Conservation (phyloP, 2,329 filamentous ascomycete genomes). For the Akanthomyces lecanii region DNA sequence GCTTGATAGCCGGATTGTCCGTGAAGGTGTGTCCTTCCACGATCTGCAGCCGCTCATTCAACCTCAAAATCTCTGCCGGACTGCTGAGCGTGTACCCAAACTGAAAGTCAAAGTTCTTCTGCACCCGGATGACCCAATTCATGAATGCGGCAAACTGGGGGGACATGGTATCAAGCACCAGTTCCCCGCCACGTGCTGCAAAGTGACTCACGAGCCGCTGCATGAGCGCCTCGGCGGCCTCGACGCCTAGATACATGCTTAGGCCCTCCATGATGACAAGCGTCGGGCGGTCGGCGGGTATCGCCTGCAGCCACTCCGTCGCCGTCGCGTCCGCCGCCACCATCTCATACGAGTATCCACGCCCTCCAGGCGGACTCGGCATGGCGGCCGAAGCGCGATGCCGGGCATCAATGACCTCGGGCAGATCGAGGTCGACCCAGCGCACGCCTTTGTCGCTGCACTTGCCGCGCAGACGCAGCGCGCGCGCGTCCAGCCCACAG, state of each 20-base stretch:
- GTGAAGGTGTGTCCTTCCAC: background rate
- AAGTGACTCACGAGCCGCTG: conserved; percentile 25
- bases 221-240: conserved; percentile 24
- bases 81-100: background rate
- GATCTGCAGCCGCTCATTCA: background rate
- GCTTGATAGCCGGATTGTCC: background rate
- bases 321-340: conserved; percentile 25
- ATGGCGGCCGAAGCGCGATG: conserved; percentile 19
- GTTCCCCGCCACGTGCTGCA: conserved; percentile 21
- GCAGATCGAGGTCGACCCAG: conserved; percentile 34
- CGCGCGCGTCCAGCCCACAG: conserved; percentile 30
- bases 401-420: conserved; percentile 32
- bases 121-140: background rate
- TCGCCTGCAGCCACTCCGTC: conserved; percentile 27
- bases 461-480: conserved; percentile 22
- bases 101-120: background rate
- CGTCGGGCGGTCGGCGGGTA: conserved; percentile 29
- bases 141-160: background rate
- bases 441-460: conserved; percentile 20
- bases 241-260: conserved; percentile 27
- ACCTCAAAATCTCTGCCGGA: background rate
- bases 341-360: conserved; percentile 23
- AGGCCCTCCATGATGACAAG: conserved; percentile 32
- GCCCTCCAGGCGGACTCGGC: conserved; percentile 13
- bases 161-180: conserved; percentile 24